Base-by-base conservation (phyloP, 192 early-diverging fungal species). In the Dispira parvispora region DNA sequence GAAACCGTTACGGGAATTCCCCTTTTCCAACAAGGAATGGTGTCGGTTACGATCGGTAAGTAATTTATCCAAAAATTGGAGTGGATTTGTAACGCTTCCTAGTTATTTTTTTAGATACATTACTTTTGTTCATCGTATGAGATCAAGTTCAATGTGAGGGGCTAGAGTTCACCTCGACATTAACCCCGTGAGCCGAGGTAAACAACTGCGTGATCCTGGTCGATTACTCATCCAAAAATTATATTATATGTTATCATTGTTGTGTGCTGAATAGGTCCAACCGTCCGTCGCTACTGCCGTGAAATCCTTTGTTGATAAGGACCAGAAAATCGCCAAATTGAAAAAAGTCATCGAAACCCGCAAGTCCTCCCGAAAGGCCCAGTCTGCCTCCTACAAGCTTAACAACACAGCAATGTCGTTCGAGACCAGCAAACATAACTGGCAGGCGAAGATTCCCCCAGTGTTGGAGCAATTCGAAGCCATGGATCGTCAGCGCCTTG, bases 291-390 rank as follows among this genome's bases (percentile, higher is more conserved):
- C 46, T 18, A 18, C 10, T 10, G 20, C 52, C 12, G 55, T 57
- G 25, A 6, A n/a, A 8, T 42, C 55, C 8, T 57, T 57, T 23
- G n/a, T 4, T n/a, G 55, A 57, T 13, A 57, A 57, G 27, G 55
- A 57, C 26, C 9, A 23, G 10, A 57, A 32, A n/a, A 57, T 57
- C 27, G 55, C 55, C 55, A 57, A 57, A n/a, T n/a, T 27, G 8
- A 57, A 57, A 57, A 57, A 57, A 32, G 16, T 38, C 55, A 28
- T 57, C 26, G 55, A 57, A 38, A 38, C 8, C 4, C 55, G 55
- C 55, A 57, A 57, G 55, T 57, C 55, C 20, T 57, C 55, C 4
- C 55, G 55, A 12, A 57, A 57, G 28, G 55, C 55, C 20, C 55
- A 57, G 25, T 42, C 55, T 28, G 55, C 55, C 8, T 57, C 55